Percentiles rank a stretch among this genome's conserved stretches.
Conservation (phyloP, 331 rosid species). For the Pyrus hybrid region DNA sequence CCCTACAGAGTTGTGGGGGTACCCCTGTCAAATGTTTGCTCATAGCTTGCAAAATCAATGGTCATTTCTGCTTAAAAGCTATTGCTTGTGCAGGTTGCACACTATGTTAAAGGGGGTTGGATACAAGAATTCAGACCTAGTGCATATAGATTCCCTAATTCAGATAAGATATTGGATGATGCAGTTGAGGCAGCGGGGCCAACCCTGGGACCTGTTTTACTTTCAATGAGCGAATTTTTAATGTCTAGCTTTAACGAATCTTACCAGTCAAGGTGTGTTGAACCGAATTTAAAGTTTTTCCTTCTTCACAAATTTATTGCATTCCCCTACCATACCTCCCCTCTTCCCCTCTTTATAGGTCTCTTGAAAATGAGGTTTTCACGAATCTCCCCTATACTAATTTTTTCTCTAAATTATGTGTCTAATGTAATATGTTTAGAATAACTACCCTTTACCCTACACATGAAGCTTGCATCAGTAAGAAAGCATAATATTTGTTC, state of each 20-base stretch:
- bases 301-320: neutral
- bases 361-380: neutral
- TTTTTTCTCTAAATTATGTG: neutral
- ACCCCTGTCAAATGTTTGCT: constrained; percentile 2
- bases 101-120: constrained; percentile 72
- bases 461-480: neutral
- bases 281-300: constrained; percentile 7
- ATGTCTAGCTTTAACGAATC: constrained; percentile 99
- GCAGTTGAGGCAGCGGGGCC: constrained; percentile 91
- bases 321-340: neutral
- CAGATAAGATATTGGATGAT: constrained; percentile 62
- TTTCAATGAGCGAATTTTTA: constrained; percentile 87
- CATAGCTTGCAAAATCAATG: constrained; percentile 11
- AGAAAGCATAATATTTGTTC: neutral
- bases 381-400: neutral
- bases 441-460: neutral
- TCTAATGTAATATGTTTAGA: neutral
- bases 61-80: constrained; percentile 9
- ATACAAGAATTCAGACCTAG: constrained; percentile 57
- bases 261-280: constrained; percentile 84
- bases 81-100: constrained; percentile 57
- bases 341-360: neutral
- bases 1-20: neutral
- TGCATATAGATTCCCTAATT: constrained; percentile 64
- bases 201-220: constrained; percentile 71